Evolutionary conservation across 805 yeast species (phyloP), one percentile per base, ranked within the genome.

Genomic region (Suhomyces xylopsoci): DNA sequence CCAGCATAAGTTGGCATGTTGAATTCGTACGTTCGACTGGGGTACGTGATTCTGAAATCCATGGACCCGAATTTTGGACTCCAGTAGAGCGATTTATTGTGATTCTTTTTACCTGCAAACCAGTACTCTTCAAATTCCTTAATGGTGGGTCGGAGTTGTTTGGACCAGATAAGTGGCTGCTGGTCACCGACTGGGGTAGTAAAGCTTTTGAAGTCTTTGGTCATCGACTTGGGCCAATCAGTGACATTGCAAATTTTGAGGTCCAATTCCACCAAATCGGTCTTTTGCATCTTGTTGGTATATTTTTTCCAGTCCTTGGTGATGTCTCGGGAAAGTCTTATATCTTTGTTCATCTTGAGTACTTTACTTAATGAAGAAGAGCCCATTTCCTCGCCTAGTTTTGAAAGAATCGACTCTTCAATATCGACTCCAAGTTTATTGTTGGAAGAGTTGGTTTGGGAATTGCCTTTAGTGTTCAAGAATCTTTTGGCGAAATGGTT

Each of bases 281-380:
- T 52, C 51, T 40, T 51, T 43, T 53, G 50, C 28, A 53, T 47
- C 15, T 38, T 40, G 7, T 45, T 43, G 19, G 49, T 54, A 48
- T 60, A 56, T 28, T 58, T 63, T 53, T 62, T 69, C 79, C 79
- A 75, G 8, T 74, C 79, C 14, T 53, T 50, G 12, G 78, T 74
- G 15, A 73, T 53, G 26, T 72, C 76, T 26, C 62, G 60, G 6
- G 78, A 73, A 70, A 67, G 72, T 47, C 81, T 81, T 45, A 90
- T 83, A 63, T 92, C 97, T 61, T 85, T 81, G 57, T 90, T 83
- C 97, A 92, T 92, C 43, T 89, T 90, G 62, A 90, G 91, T 30
- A 92, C 75, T 59, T 87, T 87, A 3, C 88, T 81, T 0, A 96
- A 84, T 50, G 89, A 87, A 0, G 90, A 80, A 2, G 88, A 78